Base-by-base conservation (phyloP, 2,329 filamentous ascomycete genomes). In the Hypoxylon sp. region DNA sequence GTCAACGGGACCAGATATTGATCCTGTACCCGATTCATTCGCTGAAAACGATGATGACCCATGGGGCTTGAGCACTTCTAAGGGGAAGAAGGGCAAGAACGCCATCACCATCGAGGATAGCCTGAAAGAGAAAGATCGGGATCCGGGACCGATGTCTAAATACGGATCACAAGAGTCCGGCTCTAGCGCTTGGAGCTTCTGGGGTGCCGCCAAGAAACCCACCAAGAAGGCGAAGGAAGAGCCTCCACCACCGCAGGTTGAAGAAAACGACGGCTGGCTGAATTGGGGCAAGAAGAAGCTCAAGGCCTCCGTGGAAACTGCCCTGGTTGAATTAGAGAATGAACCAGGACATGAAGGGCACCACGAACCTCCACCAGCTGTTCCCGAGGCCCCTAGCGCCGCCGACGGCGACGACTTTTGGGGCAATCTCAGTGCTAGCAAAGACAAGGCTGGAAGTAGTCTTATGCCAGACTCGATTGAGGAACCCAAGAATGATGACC, bases 131-230 rank as follows among this genome's bases (percentile, higher is more conserved):
- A 79, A 80, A 63, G 55, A 53, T 15, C 21, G 42, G 1, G 54
- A 60, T 8, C 11, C 79, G 0, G 77, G 78, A 48, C 72, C 75
- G 3, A 72, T 76, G 17, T 69, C 68, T 0, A 57, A 46, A 32
- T 57, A 79, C 37, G 79, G 76, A 13, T 47, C 21, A 11, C 81
- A 82, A 46, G 85, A 87, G 31, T 47, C 60, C 24, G 37, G 52
- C 35, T 60, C 62, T 59, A 86, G 86, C 63, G 87, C 87, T 71
- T 88, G 87, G 76, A 84, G 81, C 65, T 84, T 85, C 52, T 89
- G 87, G 82, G 85, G 84, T 32, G 87, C 84, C 56, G 80, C 82
- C 10, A 87, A 87, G 74, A 88, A 87, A 68, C 75, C 63, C 8
- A 81, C 62, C 2, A 81, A 80, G 73, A 78, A 79, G 52, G 13